Evolutionary conservation across 371 early-diverging fungal genomes (phyloP).

Genomic region (Mucor saturninus): DNA sequence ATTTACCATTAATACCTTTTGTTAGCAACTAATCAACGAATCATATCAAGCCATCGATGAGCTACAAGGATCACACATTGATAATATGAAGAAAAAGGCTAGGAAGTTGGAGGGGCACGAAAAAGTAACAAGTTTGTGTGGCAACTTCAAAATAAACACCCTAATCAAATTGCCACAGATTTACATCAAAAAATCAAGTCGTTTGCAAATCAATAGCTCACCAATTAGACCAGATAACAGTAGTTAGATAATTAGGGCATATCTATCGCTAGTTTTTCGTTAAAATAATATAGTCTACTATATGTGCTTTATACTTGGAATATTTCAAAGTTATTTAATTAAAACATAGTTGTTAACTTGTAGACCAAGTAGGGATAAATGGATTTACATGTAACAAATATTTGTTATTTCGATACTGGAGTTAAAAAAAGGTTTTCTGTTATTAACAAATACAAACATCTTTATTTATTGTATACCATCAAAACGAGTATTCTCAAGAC

Average conservation of each 20-base stretch:
- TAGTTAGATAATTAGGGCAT: conserved; percentile 26
- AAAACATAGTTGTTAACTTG: conserved; percentile 28
- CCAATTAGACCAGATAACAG: too few relatives aligned
- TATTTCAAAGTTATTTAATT: conserved; percentile 28
- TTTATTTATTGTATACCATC: conserved; percentile 15
- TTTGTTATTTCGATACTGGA: conserved; percentile 25
- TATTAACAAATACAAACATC: conserved; percentile 22
- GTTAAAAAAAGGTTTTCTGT: conserved; percentile 22
- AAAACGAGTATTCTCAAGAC: conserved; percentile 29
- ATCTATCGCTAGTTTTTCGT: conserved; percentile 29
- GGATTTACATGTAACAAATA: conserved; percentile 8
- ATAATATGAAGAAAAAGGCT: too few relatives aligned
- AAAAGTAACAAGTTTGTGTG: too few relatives aligned
- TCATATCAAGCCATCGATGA: too few relatives aligned
- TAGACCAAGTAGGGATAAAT: conserved; percentile 27
- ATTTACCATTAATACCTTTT: too few relatives aligned
- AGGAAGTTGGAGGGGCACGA: too few relatives aligned
- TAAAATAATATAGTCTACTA: conserved; percentile 28
- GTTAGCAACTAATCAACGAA: too few relatives aligned
- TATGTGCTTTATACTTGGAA: conserved; percentile 28
- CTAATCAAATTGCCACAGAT: too few relatives aligned
- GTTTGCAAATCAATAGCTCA: too few relatives aligned
- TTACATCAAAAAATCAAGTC: too few relatives aligned
- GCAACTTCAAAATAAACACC: too few relatives aligned
- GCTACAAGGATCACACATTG: too few relatives aligned